These are phyloP conservation scores for Metschnikowia kofuensis DNA, from an alignment of 805 yeast species.

Conservation along the genomic window DNA sequence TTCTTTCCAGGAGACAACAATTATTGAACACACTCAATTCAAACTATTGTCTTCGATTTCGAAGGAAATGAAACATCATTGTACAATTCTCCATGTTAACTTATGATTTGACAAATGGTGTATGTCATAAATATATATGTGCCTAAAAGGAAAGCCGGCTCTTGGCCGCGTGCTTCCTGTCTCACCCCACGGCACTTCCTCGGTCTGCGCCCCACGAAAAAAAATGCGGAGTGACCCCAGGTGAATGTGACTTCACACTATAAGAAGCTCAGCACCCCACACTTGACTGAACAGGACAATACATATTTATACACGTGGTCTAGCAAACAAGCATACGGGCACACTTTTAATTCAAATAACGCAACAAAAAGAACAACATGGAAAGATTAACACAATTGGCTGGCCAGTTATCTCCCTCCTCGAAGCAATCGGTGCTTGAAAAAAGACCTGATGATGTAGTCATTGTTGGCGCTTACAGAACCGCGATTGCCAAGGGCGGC, in stretches of 20 bases:
- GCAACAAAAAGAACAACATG: conserved; percentile 20
- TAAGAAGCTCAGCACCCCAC: conserved; percentile 7
- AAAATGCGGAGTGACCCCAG: conserved; percentile 14
- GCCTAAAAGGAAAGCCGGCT: background rate
- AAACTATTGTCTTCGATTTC: no score
- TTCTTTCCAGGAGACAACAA: no score
- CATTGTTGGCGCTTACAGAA: conserved; percentile 84
- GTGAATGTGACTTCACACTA: conserved; percentile 9
- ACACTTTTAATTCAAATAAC: no score
- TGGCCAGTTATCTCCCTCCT: conserved; percentile 41
- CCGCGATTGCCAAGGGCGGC: conserved; percentile 86
- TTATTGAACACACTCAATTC: no score
- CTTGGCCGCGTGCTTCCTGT: background rate
- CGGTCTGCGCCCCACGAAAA: conserved; percentile 6
- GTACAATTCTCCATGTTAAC: no score
- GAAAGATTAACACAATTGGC: conserved; percentile 47
- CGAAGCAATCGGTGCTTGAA: conserved; percentile 42
- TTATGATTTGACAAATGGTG: no score
- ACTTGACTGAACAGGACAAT: background rate
- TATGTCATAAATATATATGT: no score
- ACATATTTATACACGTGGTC: no score
- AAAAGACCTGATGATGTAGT: conserved; percentile 88
- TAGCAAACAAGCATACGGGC: no score
- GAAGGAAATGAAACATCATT: no score
- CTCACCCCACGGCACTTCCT: conserved; percentile 1